Evolutionary conservation across 129 eudicot genomes (phyloP).

Genomic region (Artemisia annua): DNA sequence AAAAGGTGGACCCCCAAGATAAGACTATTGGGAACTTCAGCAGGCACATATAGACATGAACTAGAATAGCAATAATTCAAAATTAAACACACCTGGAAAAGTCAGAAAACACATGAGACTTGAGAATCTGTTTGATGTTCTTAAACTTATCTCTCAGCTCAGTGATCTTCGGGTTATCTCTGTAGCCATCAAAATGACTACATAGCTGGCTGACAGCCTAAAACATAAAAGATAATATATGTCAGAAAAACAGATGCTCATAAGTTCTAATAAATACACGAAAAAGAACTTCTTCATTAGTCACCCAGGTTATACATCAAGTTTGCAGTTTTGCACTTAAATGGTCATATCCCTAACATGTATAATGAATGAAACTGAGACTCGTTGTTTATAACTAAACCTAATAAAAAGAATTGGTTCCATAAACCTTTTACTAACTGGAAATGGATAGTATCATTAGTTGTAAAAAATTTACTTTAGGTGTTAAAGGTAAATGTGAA

Average conservation of each 20-base stretch:
- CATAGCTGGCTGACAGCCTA: slow-evolving; percentile 99
- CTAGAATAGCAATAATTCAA: slow-evolving; percentile 15
- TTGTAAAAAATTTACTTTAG: not conserved
- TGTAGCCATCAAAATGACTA: slow-evolving; percentile 98
- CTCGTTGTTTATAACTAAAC: not conserved
- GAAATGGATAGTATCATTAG: not conserved
- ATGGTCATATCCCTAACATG: not conserved
- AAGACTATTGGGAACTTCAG: slow-evolving; percentile 18
- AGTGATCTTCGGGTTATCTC: slow-evolving; percentile 90
- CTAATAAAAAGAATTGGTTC: not conserved
- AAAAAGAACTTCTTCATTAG: slow-evolving; percentile 3
- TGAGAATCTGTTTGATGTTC: slow-evolving; percentile 91
- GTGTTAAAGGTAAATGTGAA: slow-evolving; percentile 7
- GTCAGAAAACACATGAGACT: slow-evolving; percentile 97
- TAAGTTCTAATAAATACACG: not conserved
- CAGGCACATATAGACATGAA: slow-evolving; percentile 21
- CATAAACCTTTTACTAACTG: not conserved
- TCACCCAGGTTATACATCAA: not conserved
- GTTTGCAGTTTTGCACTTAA: not conserved
- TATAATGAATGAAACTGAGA: not conserved
- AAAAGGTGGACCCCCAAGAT: not conserved
- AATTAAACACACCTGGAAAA: slow-evolving; percentile 75
- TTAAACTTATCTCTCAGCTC: slow-evolving; percentile 96
- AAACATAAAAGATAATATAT: slow-evolving; percentile 28
- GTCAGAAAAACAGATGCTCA: slow-evolving; percentile 17